Percentiles rank a stretch among this genome's conserved stretches.
Conservation (phyloP, 148 eudicot genomes). For the Cornus suecica region DNA sequence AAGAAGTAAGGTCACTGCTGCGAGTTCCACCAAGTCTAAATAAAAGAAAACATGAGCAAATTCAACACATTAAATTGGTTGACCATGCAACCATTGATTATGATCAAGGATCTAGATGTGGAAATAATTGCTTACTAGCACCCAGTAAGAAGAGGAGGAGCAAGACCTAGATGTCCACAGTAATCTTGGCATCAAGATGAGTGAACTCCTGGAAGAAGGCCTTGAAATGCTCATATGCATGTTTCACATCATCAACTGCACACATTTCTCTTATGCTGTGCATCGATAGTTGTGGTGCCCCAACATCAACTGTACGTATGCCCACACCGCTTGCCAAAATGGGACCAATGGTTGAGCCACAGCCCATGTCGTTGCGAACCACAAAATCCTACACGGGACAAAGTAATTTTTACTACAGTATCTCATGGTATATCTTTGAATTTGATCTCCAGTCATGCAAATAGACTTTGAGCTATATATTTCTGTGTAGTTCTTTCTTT, state of each 20-base stretch:
- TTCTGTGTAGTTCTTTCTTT: not conserved
- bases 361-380: constrained; percentile 88
- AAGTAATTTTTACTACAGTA: not conserved
- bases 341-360: constrained; percentile 98
- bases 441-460: too few species aligned
- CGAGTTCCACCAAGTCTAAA: not conserved
- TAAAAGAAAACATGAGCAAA: not conserved
- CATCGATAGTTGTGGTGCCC: constrained; percentile 95
- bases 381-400: constrained; percentile 67
- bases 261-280: constrained; percentile 99
- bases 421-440: not conserved
- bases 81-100: not conserved
- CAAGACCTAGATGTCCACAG: constrained; percentile 47
- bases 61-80: not conserved
- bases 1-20: not conserved
- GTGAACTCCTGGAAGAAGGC: constrained; percentile 74
- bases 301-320: constrained; percentile 91
- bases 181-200: constrained; percentile 62
- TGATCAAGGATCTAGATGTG: not conserved
- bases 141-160: not conserved
- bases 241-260: constrained; percentile 85
- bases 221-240: constrained; percentile 79
- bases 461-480: too few species aligned
- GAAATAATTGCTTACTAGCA: not conserved
- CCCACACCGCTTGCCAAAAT: constrained; percentile 97